Conservation (phyloP, 2,329 filamentous ascomycete genomes). For the Trichophyton equinum region DNA sequence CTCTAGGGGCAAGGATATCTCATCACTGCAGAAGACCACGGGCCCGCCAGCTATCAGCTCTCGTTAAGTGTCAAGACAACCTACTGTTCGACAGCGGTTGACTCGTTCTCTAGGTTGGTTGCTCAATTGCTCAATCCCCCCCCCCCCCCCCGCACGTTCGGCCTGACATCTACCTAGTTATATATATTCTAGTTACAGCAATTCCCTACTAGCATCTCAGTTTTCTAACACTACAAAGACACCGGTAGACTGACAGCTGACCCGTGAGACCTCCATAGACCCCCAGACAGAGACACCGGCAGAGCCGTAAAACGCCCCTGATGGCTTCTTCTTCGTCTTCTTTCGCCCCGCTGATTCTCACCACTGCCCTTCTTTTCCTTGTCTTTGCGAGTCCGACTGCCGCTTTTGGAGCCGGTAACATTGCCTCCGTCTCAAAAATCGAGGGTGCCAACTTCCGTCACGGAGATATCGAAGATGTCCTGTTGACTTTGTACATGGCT, state of each 20-base stretch:
- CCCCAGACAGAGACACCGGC: not conserved
- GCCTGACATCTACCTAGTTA: not conserved
- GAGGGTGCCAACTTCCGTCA: conserved; percentile 82
- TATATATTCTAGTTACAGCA: not conserved
- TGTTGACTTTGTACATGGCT: conserved; percentile 59
- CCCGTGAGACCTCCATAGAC: not conserved
- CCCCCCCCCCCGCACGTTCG: not conserved
- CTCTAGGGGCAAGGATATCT: too few species aligned
- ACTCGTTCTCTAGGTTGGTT: not conserved
- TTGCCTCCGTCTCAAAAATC: conserved; percentile 65
- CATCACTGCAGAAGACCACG: too few species aligned
- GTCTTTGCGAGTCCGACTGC: conserved; percentile 54
- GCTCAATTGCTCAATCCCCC: not conserved
- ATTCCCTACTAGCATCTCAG: not conserved
- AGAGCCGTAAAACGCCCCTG: not conserved
- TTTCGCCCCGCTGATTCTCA: conserved; percentile 24
- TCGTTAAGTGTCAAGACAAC: too few species aligned
- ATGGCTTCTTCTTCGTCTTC: conserved; percentile 6
- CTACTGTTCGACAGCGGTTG: too few species aligned
- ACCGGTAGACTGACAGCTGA: not conserved
- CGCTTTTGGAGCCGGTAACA: conserved; percentile 82
- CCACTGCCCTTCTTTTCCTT: conserved; percentile 45
- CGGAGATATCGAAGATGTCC: conserved; percentile 85
- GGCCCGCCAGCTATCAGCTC: too few species aligned
- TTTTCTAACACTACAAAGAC: not conserved